Evolutionary conservation across 2,329 filamentous ascomycete species (phyloP), one percentile per base, ranked within the genome.

Genomic region (Chrysoporthe cubensis): DNA sequence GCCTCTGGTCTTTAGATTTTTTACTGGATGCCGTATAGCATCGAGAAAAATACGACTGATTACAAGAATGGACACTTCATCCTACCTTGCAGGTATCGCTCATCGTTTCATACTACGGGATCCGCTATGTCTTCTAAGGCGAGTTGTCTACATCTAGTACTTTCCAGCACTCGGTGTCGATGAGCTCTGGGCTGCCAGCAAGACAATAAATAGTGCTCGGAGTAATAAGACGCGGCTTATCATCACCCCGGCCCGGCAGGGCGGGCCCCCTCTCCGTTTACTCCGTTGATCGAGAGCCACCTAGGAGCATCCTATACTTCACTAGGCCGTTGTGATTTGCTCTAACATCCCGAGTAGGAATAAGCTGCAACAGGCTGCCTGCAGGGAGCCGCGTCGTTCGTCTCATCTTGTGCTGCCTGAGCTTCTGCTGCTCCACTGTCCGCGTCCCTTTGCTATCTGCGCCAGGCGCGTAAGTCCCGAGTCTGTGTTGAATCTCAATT

Each of bases 151-250:
- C 18, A 13, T 50, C 6, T 7, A 9, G 21, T 18, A 26, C 6
- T 50, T 21, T 11, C 18, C 5, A n/a, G 9, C n/a, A 21, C 46
- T 48, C 46, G 37, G 37, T 2, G 37, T 9, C 37, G 37, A 9
- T 40, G 37, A 40, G 2, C 5, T 40, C 37, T 40, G 9, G 4
- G 44, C 18, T 48, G 44, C 44, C 16, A 48, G n/a, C 4, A 48
- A 18, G 44, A 48, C 11, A 5, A 21, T 32, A 21, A 54, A 21
- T 54, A 32, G 21, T 32, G 21, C 48, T 52, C 48, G 48, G 48
- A 52, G 21, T 32, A 52, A n/a, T 54, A 54, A 54, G 50, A 54
- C 50, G 50, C 50, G 50, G 50, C 50, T 54, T 32, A 34, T 34
- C 3, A 32, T 54, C 21, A 34, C 50, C 34, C 34, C 54, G 32